phyloP scores from a whole-genome alignment of 345 rosid species.

The Citrus sp. region DNA sequence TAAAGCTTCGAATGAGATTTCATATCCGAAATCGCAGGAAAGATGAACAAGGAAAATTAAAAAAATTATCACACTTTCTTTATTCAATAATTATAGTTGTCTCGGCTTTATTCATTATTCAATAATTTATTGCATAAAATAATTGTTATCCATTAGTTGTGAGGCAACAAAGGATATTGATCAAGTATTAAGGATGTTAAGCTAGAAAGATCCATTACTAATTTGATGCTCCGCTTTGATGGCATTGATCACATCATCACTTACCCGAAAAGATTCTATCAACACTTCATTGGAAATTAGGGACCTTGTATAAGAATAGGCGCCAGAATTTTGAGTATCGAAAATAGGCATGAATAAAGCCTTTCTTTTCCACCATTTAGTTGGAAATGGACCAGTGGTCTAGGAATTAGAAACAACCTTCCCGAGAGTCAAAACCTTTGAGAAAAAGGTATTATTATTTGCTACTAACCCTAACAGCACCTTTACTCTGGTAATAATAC shows the following conservation, averaged over 20 bases:
- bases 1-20: too few relatives aligned
- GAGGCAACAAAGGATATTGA: background rate
- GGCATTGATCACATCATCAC: constrained; percentile 30
- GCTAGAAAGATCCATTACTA: background rate
- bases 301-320: constrained; percentile 51
- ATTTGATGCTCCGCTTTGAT: constrained; percentile 28
- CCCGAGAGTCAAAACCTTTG: constrained; percentile 45
- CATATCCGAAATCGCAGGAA: too few relatives aligned
- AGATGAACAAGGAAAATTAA: too few relatives aligned
- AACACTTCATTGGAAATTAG: constrained; percentile 54
- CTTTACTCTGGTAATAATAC: constrained; percentile 50
- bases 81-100: background rate
- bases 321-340: constrained; percentile 67
- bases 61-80: background rate
- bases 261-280: constrained; percentile 51
- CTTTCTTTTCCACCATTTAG: constrained; percentile 59
- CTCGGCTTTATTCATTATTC: background rate
- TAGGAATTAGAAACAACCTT: constrained; percentile 60
- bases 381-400: constrained; percentile 72
- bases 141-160: background rate
- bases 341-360: constrained; percentile 62
- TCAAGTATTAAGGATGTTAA: background rate
- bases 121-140: background rate
- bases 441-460: constrained; percentile 49
- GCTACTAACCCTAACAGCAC: constrained; percentile 37